Conservation (phyloP, 2,329 filamentous ascomycete genomes). For the Albifimbria verrucaria region DNA sequence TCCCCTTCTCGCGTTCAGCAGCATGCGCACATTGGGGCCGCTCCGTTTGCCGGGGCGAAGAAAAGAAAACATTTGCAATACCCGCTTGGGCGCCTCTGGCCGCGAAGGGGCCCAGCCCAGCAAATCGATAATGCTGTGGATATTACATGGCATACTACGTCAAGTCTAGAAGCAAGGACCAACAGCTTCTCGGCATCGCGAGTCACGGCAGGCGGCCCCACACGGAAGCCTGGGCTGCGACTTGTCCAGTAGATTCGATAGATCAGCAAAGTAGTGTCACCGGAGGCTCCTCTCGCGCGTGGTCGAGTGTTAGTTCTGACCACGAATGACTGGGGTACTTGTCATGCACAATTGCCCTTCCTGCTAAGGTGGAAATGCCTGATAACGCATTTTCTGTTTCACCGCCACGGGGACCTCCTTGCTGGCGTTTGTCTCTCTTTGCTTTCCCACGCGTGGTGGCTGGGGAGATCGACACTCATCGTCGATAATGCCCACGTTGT, state of each 20-base stretch:
- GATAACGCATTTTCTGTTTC: too few relatives aligned
- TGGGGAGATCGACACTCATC: background rate
- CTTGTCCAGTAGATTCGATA: too few relatives aligned
- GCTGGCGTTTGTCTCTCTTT: background rate
- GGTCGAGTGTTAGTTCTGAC: too few relatives aligned
- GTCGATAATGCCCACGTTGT: background rate
- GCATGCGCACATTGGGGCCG: too few relatives aligned
- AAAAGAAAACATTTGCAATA: too few relatives aligned
- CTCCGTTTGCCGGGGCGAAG: too few relatives aligned
- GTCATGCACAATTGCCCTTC: too few relatives aligned
- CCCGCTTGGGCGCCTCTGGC: background rate
- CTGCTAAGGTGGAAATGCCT: too few relatives aligned
- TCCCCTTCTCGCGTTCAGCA: background rate
- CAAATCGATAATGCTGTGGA: background rate
- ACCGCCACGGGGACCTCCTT: background rate
- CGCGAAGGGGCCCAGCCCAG: background rate
- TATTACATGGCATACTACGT: background rate
- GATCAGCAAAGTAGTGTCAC: too few relatives aligned
- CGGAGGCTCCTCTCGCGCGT: too few relatives aligned
- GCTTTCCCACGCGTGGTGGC: background rate
- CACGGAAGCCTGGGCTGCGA: too few relatives aligned
- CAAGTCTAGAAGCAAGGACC: background rate
- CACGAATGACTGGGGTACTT: too few relatives aligned
- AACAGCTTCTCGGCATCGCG: background rate
- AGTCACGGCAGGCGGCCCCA: background rate